These are phyloP conservation scores for Colletotrichum phormii DNA, from an alignment of 2,329 filamentous ascomycete genomes.

Conservation along the genomic window DNA sequence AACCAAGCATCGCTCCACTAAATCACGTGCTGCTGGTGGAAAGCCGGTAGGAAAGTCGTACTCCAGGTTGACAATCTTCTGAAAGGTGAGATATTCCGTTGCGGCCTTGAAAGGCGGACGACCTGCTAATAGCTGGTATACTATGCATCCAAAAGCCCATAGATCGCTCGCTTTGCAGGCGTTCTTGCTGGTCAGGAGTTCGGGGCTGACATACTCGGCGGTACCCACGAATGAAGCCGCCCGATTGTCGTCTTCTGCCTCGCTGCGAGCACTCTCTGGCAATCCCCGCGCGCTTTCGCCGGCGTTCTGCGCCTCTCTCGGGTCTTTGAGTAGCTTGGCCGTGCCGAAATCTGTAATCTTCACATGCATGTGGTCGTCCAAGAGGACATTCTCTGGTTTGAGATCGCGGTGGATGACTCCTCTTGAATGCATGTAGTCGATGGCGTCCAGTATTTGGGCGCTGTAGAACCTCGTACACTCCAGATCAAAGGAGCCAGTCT, in stretches of 20 bases:
- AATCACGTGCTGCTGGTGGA: conserved; percentile 84
- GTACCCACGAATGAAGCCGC: conserved; percentile 97
- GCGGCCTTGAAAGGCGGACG: conserved; percentile 95
- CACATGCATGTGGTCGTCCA: conserved; percentile 96
- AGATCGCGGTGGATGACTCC: conserved; percentile 97
- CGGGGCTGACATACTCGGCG: conserved; percentile 97
- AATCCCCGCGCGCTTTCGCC: conserved; percentile 52
- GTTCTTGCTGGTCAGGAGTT: conserved; percentile 95
- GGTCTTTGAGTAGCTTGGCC: conserved; percentile 86
- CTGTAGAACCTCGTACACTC: conserved; percentile 96
- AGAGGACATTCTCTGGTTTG: conserved; percentile 95
- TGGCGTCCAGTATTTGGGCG: conserved; percentile 94
- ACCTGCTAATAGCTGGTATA: conserved; percentile 96
- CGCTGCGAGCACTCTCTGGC: conserved; percentile 48
- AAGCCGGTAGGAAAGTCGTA: conserved; percentile 95
- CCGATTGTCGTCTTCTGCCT: conserved; percentile 72
- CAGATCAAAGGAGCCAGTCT: conserved; percentile 92
- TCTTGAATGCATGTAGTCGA: conserved; percentile 97
- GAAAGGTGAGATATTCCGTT: conserved; percentile 97
- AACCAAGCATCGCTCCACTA: conserved; percentile 91
- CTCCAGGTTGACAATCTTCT: conserved; percentile 95
- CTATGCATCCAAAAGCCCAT: conserved; percentile 98
- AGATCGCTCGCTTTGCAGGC: conserved; percentile 98
- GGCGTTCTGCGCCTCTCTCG: conserved; percentile 58
- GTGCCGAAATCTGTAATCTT: conserved; percentile 99